Conservation (phyloP, 306 rosid species). For the Arachis stenosperma region DNA sequence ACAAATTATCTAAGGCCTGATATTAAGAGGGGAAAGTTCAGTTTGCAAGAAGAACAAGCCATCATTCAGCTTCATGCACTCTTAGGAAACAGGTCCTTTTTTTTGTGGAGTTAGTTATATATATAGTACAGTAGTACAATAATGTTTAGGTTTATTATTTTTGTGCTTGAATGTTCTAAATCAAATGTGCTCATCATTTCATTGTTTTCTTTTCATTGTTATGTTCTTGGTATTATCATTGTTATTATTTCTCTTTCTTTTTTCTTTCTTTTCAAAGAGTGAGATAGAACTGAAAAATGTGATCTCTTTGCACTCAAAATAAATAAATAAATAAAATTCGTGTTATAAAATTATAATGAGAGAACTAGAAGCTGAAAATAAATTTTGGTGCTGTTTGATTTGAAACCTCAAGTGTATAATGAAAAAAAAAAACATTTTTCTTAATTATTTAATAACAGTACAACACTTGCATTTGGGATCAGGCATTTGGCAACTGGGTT, state of each 20-base stretch:
- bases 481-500: conserved; percentile 18
- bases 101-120: not conserved
- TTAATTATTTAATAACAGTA: no score
- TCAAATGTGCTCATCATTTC: not conserved
- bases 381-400: conserved; percentile 2
- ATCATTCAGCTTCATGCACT: conserved; percentile 98
- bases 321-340: not conserved
- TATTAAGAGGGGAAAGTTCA: conserved; percentile 95
- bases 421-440: no score
- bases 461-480: not conserved
- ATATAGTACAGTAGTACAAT: not conserved
- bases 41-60: conserved; percentile 93
- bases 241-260: not conserved
- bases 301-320: not conserved
- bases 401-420: not conserved
- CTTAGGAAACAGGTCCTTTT: conserved; percentile 97
- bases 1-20: conserved; percentile 94
- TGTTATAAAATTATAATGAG: not conserved
- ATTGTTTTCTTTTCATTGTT: not conserved
- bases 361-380: not conserved
- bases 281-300: not conserved
- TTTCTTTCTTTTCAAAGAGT: not conserved
- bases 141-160: conserved; percentile 15
- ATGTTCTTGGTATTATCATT: not conserved
- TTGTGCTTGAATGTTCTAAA: not conserved